Percentiles rank a stretch among this genome's conserved stretches.
Evolutionary conservation across 2,329 filamentous ascomycete genomes (phyloP).

Genomic region (Herpotrichia juniperi): DNA sequence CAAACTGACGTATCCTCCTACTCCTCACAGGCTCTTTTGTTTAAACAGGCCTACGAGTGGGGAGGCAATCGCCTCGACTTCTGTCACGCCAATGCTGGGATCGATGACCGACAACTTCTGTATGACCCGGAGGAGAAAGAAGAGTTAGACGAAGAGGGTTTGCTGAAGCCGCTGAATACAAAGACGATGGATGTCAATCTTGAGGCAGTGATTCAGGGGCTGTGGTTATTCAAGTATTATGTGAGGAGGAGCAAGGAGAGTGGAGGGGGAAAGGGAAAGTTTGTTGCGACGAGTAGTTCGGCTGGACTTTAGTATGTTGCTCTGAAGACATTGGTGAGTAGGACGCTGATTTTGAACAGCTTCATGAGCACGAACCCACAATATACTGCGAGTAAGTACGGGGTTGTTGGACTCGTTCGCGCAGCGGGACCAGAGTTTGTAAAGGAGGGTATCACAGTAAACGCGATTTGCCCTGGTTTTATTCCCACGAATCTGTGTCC

Average conservation of each 20-base stretch:
- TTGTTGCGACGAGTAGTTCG: conserved; percentile 48
- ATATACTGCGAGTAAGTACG: conserved; percentile 52
- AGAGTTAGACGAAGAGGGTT: conserved; percentile 39
- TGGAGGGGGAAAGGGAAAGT: conserved; percentile 43
- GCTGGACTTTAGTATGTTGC: conserved; percentile 45
- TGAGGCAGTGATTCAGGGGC: conserved; percentile 48
- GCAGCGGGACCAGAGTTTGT: conserved; percentile 41
- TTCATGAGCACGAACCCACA: conserved; percentile 44
- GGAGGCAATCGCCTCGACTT: conserved; percentile 50
- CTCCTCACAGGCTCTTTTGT: conserved; percentile 44
- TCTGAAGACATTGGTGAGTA: neutral
- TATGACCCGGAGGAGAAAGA: conserved; percentile 39
- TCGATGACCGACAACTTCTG: conserved; percentile 47
- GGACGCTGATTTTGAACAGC: conserved; percentile 13
- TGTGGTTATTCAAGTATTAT: conserved; percentile 52
- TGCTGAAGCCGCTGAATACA: conserved; percentile 46
- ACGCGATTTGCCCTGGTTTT: conserved; percentile 49
- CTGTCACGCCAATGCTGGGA: conserved; percentile 52
- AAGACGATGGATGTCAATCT: conserved; percentile 49
- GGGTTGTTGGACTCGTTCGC: conserved; percentile 47
- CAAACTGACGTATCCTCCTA: conserved; percentile 50
- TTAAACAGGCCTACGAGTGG: conserved; percentile 50
- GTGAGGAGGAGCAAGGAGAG: conserved; percentile 43
- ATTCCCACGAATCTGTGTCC: conserved; percentile 48
- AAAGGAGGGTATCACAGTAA: conserved; percentile 45